These are phyloP conservation scores for Nannochloropsis salina DNA, from an alignment of 108 stramenopile genomes.

Conservation along the genomic window DNA sequence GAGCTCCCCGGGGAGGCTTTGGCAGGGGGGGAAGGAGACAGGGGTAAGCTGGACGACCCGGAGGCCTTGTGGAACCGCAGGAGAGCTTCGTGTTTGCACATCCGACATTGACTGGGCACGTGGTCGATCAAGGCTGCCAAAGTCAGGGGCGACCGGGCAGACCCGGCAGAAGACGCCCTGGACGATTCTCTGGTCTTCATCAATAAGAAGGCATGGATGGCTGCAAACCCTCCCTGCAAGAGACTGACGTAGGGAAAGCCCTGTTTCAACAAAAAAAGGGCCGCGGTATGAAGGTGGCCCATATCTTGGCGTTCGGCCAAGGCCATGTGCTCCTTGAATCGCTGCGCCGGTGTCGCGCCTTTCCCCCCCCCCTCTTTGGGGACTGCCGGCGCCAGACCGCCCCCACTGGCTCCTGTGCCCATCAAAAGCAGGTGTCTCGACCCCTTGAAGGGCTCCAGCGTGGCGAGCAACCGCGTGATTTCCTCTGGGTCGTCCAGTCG, in stretches of 20 bases:
- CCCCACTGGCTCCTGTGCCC: conserved; percentile 28
- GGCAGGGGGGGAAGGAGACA: neutral
- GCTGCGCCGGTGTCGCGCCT: neutral
- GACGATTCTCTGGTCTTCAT: neutral
- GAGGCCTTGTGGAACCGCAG: neutral
- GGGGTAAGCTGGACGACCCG: neutral
- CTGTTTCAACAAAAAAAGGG: conserved; percentile 75
- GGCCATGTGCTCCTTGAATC: conserved; percentile 23
- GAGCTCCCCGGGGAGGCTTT: neutral
- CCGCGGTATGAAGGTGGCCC: conserved; percentile 40
- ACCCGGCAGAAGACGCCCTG: neutral
- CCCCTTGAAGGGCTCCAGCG: conserved; percentile 32
- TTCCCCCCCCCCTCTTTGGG: neutral
- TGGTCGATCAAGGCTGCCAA: neutral
- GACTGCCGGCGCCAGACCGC: neutral
- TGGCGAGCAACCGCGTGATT: conserved; percentile 30
- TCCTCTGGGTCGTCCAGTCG: conserved; percentile 37
- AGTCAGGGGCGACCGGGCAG: neutral
- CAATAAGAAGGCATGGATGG: conserved; percentile 66
- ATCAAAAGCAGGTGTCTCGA: conserved; percentile 29
- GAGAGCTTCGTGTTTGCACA: neutral
- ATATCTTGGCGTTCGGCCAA: conserved; percentile 30
- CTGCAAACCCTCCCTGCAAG: conserved; percentile 77
- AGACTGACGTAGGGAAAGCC: conserved; percentile 86
- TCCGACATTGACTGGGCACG: neutral